phyloP scores from a whole-genome alignment of 805 yeast species.

The Lachancea quebecensis region DNA sequence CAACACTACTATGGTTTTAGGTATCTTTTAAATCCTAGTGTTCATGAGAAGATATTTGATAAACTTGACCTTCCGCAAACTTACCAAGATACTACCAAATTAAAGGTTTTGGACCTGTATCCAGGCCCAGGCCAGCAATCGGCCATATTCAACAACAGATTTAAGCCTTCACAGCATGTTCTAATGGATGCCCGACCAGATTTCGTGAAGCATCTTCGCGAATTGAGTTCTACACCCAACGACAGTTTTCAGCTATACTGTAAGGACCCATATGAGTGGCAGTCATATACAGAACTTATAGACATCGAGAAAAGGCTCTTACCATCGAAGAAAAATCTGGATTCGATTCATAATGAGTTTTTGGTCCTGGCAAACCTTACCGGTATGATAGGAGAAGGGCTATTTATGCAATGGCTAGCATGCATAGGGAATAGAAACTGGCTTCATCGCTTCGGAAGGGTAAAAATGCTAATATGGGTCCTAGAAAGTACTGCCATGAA shows the following conservation, averaged over 20 bases:
- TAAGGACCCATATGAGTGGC: conserved; percentile 64
- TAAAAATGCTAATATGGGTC: conserved; percentile 66
- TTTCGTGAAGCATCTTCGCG: conserved; percentile 19
- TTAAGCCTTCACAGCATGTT: conserved; percentile 58
- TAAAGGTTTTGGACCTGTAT: conserved; percentile 53
- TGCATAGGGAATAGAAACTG: conserved; percentile 66
- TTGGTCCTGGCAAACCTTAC: conserved; percentile 56
- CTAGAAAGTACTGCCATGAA: conserved; percentile 55
- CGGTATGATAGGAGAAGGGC: conserved; percentile 49
- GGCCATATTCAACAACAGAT: conserved; percentile 49
- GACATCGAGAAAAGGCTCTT: conserved; percentile 39
- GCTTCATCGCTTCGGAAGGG: conserved; percentile 67
- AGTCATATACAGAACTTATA: conserved; percentile 45
- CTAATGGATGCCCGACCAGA: conserved; percentile 47
- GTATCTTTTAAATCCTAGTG: conserved; percentile 19
- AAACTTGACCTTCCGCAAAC: conserved; percentile 37
- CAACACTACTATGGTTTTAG: conserved; percentile 20
- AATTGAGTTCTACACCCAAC: conserved; percentile 1
- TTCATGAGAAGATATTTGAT: conserved; percentile 37
- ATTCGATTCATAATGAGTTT: conserved; percentile 45
- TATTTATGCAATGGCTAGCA: conserved; percentile 66
- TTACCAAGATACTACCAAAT: conserved; percentile 30
- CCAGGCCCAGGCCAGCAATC: conserved; percentile 58
- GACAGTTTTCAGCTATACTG: conserved; percentile 25
- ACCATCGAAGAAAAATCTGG: conserved; percentile 33